Evolutionary conservation across 2,329 filamentous ascomycete species (phyloP).

Genomic region (Aureobasidium sp.): DNA sequence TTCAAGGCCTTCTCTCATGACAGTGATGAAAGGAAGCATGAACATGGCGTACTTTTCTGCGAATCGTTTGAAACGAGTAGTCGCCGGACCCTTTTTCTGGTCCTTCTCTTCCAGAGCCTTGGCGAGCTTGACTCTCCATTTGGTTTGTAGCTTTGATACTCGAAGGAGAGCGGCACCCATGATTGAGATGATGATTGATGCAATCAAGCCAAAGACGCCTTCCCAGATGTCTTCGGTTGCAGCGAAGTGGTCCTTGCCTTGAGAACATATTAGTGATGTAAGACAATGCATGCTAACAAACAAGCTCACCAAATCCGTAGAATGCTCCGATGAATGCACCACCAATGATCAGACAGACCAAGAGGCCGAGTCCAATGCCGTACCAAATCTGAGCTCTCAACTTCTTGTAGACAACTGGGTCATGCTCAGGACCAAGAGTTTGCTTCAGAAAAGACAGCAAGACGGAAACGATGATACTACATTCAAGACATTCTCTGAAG

Average conservation of each 20-base stretch:
- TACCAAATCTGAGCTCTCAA: constrained; percentile 66
- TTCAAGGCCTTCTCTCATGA: constrained; percentile 80
- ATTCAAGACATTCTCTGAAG: constrained; percentile 79
- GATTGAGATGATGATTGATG: constrained; percentile 70
- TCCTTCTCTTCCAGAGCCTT: constrained; percentile 56
- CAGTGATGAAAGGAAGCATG: constrained; percentile 75
- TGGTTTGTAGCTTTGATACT: constrained; percentile 74
- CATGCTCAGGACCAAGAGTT: constrained; percentile 59
- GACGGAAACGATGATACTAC: constrained; percentile 79
- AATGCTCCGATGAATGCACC: constrained; percentile 65
- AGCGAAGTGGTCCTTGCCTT: constrained; percentile 54
- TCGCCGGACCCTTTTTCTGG: constrained; percentile 30
- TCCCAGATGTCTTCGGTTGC: constrained; percentile 71
- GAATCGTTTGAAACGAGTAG: constrained; percentile 53
- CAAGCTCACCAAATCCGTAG: constrained; percentile 52
- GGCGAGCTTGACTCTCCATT: constrained; percentile 79
- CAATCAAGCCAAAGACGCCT: constrained; percentile 68
- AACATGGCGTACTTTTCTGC: constrained; percentile 81
- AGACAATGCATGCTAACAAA: background rate
- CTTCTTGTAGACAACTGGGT: constrained; percentile 58
- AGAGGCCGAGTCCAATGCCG: constrained; percentile 55
- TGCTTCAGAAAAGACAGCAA: constrained; percentile 80
- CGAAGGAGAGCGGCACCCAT: constrained; percentile 76
- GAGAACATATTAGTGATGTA: background rate
- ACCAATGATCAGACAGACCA: constrained; percentile 60